Evolutionary conservation across 2,329 filamentous ascomycete genomes (phyloP), one percentile per base, ranked within the genome.

Genomic region (Clonostachys rosea): DNA sequence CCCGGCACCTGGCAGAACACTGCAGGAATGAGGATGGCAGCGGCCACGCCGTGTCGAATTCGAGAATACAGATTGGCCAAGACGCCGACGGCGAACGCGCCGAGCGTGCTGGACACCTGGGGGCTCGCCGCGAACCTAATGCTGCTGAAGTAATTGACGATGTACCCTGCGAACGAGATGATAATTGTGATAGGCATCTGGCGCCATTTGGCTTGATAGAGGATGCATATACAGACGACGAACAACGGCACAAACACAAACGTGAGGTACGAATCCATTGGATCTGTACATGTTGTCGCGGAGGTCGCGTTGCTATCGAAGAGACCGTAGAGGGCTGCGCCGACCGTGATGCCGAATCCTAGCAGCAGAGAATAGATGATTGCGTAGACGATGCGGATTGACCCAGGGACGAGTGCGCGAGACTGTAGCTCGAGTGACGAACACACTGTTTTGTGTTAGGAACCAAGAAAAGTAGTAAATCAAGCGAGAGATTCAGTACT

Each of bases 201-300:
- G 54, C 83, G 87, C 80, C 83, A 90, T 63, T 89, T 90, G 37
- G 86, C 88, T 56, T 91, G 87, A 61, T 91, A 91, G 61, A 91
- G 82, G 48, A 91, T 70, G 43, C 85, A 82, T 37, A 92, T 75
- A 56, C 84, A 89, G 30, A 89, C 59, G 9, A 88, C 82, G 62
- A 91, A 95, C 7, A 78, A 63, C 0, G 86, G 79, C 0, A 92
- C 89, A 58, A 90, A 91, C 33, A 85, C 69, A 66, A 91, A 90
- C 48, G 76, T 78, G 43, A 66, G 63, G 48, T 66, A 59, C 3
- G 60, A 54, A 14, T 66, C 53, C 53, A 84, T 73, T 1, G 73
- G 64, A 47, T 71, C 44, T 16, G 55, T 9, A 59, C 81, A 75
- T 5, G 59, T 64, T 2, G 66, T 67, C 10, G 63, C 59, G 9